Evolutionary conservation across 805 yeast species (phyloP), one percentile per base, ranked within the genome.

Genomic region (Saitoella complicata): DNA sequence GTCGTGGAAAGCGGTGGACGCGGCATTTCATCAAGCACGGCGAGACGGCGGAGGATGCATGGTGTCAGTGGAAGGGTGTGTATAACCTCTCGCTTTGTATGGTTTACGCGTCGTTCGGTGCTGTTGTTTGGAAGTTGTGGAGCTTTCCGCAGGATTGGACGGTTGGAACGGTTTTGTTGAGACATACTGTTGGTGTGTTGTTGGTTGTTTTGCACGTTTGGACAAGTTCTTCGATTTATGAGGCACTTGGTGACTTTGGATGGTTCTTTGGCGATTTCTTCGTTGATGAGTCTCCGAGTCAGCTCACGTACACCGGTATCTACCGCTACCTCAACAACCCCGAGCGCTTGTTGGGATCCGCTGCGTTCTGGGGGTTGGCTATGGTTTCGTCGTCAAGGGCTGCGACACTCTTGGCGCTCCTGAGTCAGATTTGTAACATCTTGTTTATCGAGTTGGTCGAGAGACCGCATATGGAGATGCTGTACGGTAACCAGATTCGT

Each of bases 181-280:
- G 80, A 45, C 51, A 72, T n/a, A 77, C 79, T 44, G 54, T 78
- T 40, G 88, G 88, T 7, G 48, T 62, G 1, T 58, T 74, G 47
- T 64, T 80, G 34, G 64, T 78, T 10, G 52, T 68, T 6, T 65
- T 82, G 31, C 93, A 82, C 53, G 57, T 70, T 11, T 76, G 84
- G 80, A 78, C 84, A 34, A 75, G 80, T 51, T 53, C 68, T 29
- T 80, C 84, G 32, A 80, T 81, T 35, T 69, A 76, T 50, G 73
- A 73, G 39, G 75, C 81, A 42, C 75, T 82, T 51, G 88, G 88
- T 1, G 80, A 79, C 49, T 80, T 78, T 60, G 91, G 93, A n/a
- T 82, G 91, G 91, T 82, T 81, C 55, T 82, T 78, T 58, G 93
- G 94, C 46, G 94, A 82, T 59, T 82, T 82, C 61, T 82, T 81